Evolutionary conservation across 306 rosid genomes (phyloP).

Genomic region (Castanea crenata): DNA sequence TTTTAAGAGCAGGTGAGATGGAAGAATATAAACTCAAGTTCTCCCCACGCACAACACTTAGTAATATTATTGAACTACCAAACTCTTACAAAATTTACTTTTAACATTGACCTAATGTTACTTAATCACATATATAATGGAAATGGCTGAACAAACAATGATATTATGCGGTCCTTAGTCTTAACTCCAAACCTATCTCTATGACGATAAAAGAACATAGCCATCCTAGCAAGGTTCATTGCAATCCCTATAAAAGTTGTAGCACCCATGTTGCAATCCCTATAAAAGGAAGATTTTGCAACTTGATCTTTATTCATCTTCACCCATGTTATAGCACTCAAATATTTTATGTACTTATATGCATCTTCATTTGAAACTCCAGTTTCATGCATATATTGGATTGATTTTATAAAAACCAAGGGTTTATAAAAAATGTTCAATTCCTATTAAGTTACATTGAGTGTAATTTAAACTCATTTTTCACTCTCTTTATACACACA

Average conservation of each 20-base stretch:
- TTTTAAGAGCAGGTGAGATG: too few species aligned
- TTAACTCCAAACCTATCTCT: background rate
- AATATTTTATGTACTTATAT: background rate
- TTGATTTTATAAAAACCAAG: slow-evolving; percentile 5
- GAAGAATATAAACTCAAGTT: too few species aligned
- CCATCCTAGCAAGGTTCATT: slow-evolving; percentile 2
- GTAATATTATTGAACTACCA: too few species aligned
- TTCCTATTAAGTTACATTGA: too few species aligned
- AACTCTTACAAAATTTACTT: background rate
- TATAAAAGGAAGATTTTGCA: background rate
- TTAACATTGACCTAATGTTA: too few species aligned
- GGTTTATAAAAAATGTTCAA: too few species aligned
- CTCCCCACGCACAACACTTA: too few species aligned
- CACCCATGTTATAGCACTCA: slow-evolving; percentile 22
- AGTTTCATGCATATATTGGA: slow-evolving; percentile 35
- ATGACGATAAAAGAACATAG: slow-evolving; percentile 12
- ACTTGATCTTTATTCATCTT: slow-evolving; percentile 7
- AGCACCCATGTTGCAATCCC: background rate
- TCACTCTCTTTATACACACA: too few species aligned
- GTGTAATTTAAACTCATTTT: slow-evolving; percentile 13
- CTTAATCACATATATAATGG: background rate
- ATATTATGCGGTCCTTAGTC: background rate
- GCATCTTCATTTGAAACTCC: slow-evolving; percentile 28
- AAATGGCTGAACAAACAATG: background rate
- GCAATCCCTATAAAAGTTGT: background rate